Conservation (phyloP, 1,139 yeast genomes). For the Williopsis jadinii region DNA sequence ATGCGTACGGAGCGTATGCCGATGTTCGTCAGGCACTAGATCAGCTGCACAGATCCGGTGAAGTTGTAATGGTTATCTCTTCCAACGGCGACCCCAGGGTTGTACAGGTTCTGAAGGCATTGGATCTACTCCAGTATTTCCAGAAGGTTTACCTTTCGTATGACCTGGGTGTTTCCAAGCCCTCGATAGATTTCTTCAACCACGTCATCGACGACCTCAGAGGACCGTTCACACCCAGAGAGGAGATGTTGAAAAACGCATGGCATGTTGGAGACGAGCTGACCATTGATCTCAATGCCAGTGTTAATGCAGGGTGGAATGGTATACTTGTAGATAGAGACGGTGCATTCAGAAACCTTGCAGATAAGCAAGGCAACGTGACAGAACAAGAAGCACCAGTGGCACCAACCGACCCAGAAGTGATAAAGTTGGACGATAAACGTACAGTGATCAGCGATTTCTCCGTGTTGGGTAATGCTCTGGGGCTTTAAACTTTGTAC, state of each 20-base stretch:
- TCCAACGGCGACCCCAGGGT: constrained; percentile 59
- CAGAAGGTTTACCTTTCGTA: constrained; percentile 43
- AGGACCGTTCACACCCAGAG: constrained; percentile 7
- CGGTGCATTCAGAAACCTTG: constrained; percentile 3
- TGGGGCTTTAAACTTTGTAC: constrained; percentile 4
- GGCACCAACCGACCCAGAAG: not conserved
- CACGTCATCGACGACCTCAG: constrained; percentile 27
- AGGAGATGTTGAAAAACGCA: constrained; percentile 20
- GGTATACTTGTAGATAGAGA: constrained; percentile 47
- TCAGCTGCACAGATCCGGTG: constrained; percentile 25
- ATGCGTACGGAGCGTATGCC: constrained; percentile 45
- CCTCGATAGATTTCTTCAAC: constrained; percentile 41
- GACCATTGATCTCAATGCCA: constrained; percentile 45
- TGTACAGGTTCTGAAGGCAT: constrained; percentile 34
- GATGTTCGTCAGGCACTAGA: constrained; percentile 47
- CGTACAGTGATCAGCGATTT: constrained; percentile 7
- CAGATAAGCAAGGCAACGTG: no score
- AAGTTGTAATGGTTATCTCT: constrained; percentile 37
- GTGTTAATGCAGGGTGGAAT: constrained; percentile 53
- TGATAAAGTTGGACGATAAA: constrained; percentile 8
- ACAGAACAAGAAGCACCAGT: not conserved
- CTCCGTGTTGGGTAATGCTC: constrained; percentile 4
- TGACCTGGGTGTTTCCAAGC: constrained; percentile 47
- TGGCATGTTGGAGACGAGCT: constrained; percentile 69
- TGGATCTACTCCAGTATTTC: constrained; percentile 38